Evolutionary conservation across 345 rosid species (phyloP), one percentile per base, ranked within the genome.

Genomic region (Eucalyptus regnans): DNA sequence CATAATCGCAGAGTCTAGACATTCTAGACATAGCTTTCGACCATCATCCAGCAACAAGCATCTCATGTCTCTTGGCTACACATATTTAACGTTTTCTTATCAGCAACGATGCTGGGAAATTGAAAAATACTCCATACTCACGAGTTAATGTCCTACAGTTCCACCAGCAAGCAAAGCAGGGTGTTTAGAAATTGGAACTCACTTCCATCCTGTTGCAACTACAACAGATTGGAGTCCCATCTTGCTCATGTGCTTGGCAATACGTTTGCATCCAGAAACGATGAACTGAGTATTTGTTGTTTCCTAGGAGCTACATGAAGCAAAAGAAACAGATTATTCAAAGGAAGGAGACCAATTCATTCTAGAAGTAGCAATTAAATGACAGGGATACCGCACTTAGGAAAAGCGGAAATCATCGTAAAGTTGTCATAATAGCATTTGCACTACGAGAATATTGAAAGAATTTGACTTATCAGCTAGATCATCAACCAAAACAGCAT

Each of bases 171-270:
- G 37, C 76, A 64, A 64, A 64, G 76, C 76, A 64, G 46, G 76
- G 33, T 64, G 20, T 64, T 64, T 64, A 64, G 33, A 17, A 62
- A 48, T 85, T 41, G 52, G 37, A 88, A 91, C 95, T 89, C 80
- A 97, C 99, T 99, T 97, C 98, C 97, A 98, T 94, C 92, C 98
- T 93, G 90, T 94, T 94, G 86, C 99, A 98, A 89, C 99, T 97
- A 89, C 94, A 95, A 68, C 99, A 98, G 33, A 96, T 90, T 89
- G 96, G 96, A 88, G 99, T 98, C 60, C 96, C 94, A 89, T 98
- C 99, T 85, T 90, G 96, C 88, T 96, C 99, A 89, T 98, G 99
- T 7, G 96, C 94, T 83, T 94, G 99, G 90, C 99, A 98, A 92
- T 97, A 97, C 89, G 94, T 98, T 90, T 97, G 99, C 86, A 83